These are phyloP conservation scores for Candida neerlandica DNA, from an alignment of 1,139 yeast genomes.

Conservation along the genomic window DNA sequence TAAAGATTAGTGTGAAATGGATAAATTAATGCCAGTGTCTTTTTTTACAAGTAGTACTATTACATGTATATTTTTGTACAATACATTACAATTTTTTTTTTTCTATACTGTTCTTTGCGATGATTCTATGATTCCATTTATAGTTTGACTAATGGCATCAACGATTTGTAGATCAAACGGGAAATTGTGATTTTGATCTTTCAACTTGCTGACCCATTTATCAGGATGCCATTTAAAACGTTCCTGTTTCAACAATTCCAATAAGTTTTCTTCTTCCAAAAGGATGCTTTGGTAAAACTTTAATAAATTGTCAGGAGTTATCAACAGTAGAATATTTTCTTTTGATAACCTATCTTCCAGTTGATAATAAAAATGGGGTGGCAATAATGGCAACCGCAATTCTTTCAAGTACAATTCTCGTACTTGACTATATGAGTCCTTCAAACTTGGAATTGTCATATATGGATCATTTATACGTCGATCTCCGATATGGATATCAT, in stretches of 20 bases:
- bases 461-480: conserved; percentile 47
- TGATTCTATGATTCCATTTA: conserved; percentile 29
- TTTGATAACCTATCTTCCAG: conserved; percentile 6
- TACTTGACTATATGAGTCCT: background rate
- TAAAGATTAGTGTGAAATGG: conserved; percentile 13
- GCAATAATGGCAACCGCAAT: conserved; percentile 24
- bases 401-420: conserved; percentile 20
- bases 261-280: conserved; percentile 17
- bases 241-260: conserved; percentile 47
- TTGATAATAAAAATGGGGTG: conserved; percentile 17
- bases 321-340: conserved; percentile 22
- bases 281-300: conserved; percentile 31
- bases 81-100: too few species aligned
- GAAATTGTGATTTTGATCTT: conserved; percentile 4
- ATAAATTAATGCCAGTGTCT: background rate
- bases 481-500: conserved; percentile 42
- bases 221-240: conserved; percentile 75
- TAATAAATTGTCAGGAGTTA: conserved; percentile 25
- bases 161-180: conserved; percentile 28
- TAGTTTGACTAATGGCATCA: conserved; percentile 32
- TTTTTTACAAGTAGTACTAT: background rate
- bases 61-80: background rate
- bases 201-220: conserved; percentile 38
- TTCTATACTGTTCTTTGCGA: background rate
- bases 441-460: conserved; percentile 17